phyloP scores from a whole-genome alignment of 176 grass and related monocot species.

The Triticum turgidum region DNA sequence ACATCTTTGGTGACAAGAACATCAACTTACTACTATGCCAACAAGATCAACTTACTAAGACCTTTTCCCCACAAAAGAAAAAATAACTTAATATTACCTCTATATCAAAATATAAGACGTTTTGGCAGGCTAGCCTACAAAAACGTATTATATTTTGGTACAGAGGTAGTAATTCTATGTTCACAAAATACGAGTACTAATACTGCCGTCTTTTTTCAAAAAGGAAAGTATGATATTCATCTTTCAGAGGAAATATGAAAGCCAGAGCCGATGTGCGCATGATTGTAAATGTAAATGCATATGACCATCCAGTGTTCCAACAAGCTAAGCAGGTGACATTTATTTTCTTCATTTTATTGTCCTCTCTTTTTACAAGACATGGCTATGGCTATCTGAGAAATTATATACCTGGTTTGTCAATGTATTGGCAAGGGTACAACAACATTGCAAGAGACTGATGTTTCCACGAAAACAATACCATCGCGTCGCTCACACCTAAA shows the following conservation, averaged over 20 bases:
- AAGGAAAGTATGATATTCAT: background rate
- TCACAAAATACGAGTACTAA: background rate
- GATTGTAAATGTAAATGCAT: background rate
- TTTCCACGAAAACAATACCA: slow-evolving; percentile 6
- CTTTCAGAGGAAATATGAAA: background rate
- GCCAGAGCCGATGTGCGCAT: background rate
- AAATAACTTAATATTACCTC: too few species aligned
- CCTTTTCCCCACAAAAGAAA: too few species aligned
- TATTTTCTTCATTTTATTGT: slow-evolving; percentile 11
- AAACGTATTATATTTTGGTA: too few species aligned
- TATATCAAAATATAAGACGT: too few species aligned
- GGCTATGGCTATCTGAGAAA: slow-evolving; percentile 35
- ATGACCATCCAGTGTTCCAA: background rate
- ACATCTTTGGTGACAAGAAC: too few species aligned
- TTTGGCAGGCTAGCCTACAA: too few species aligned
- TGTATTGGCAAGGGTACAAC: slow-evolving; percentile 19
- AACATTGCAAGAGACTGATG: background rate
- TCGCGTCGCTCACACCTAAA: background rate
- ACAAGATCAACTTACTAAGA: background rate
- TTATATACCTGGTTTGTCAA: slow-evolving; percentile 39
- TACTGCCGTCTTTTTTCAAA: background rate
- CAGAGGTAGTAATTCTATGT: background rate
- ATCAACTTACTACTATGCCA: background rate
- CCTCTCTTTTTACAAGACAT: slow-evolving; percentile 47
- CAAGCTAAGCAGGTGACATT: slow-evolving; percentile 7